These are phyloP conservation scores for Aspergillus taichungensis DNA, from an alignment of 495 filamentous ascomycete species.

Conservation along the genomic window DNA sequence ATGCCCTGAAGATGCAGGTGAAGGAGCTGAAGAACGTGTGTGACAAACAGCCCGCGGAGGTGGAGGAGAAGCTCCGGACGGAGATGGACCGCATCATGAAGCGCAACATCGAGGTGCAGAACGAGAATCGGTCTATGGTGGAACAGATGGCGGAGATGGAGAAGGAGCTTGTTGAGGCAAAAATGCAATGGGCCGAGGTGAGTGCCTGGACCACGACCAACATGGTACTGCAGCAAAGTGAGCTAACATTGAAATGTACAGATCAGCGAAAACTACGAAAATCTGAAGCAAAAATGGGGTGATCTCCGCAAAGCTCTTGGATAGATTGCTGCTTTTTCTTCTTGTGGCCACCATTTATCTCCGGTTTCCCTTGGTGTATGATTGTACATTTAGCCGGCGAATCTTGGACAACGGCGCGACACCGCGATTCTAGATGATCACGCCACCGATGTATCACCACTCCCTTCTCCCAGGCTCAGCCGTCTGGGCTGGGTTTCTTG, in stretches of 20 bases:
- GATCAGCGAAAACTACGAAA: constrained; percentile 60
- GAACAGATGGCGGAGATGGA: constrained; percentile 93
- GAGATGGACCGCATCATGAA: constrained; percentile 93
- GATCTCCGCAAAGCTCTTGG: constrained; percentile 66
- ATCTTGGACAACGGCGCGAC: neutral
- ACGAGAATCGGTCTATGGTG: constrained; percentile 81
- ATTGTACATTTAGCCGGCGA: constrained; percentile 11
- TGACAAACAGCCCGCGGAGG: constrained; percentile 79
- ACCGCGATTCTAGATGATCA: constrained; percentile 7
- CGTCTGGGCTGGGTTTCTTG: neutral
- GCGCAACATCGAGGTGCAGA: constrained; percentile 87
- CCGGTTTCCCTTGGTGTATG: neutral
- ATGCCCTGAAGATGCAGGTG: constrained; percentile 74
- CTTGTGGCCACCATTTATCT: neutral
- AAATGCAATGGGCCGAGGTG: constrained; percentile 95
- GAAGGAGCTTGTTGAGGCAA: constrained; percentile 83
- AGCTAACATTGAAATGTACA: constrained; percentile 14
- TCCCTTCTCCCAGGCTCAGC: constrained; percentile 5
- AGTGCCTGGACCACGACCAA: constrained; percentile 1
- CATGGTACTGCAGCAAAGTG: no score
- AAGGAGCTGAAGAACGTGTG: constrained; percentile 74
- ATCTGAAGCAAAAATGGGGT: constrained; percentile 68
- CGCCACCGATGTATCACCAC: constrained; percentile 12
- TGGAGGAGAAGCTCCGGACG: constrained; percentile 68
- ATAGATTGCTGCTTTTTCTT: constrained; percentile 24